Conservation (phyloP, 2,329 filamentous ascomycete species). For the Monilinia vaccinii-corymbosi region DNA sequence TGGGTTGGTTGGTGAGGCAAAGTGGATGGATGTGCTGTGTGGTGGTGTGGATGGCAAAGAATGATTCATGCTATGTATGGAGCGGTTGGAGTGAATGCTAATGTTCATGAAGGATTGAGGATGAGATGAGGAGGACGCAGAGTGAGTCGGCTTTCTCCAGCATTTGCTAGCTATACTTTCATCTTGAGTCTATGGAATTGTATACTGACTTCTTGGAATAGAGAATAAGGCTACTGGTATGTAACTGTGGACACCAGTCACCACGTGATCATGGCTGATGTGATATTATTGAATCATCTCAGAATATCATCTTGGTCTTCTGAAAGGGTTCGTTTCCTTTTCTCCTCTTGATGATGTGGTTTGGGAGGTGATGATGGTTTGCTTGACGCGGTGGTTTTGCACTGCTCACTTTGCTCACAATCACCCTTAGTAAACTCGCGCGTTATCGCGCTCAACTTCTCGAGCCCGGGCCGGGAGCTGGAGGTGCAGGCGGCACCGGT, state of each 20-base stretch:
- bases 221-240: constrained; percentile 98
- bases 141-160: constrained; percentile 48
- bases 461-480: constrained; percentile 74
- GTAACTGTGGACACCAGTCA: constrained; percentile 27
- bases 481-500: constrained; percentile 68
- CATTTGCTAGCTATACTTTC: background rate
- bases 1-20: background rate
- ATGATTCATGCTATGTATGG: constrained; percentile 8
- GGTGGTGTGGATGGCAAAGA: constrained; percentile 1
- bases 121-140: constrained; percentile 98
- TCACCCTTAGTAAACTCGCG: constrained; percentile 70
- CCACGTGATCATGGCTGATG: constrained; percentile 29
- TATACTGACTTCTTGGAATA: constrained; percentile 31
- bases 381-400: background rate
- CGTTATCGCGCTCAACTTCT: constrained; percentile 89
- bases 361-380: no score
- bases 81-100: background rate
- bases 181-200: constrained; percentile 3
- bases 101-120: constrained; percentile 71
- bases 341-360: no score
- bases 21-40: background rate
- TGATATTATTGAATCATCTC: background rate
- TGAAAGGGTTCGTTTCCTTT: constrained; percentile 73
- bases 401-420: constrained; percentile 1
- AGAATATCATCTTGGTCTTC: constrained; percentile 97